Evolutionary conservation across 2,329 filamentous ascomycete genomes (phyloP), one percentile per base, ranked within the genome.

Genomic region (Ophiosphaerella narmari): DNA sequence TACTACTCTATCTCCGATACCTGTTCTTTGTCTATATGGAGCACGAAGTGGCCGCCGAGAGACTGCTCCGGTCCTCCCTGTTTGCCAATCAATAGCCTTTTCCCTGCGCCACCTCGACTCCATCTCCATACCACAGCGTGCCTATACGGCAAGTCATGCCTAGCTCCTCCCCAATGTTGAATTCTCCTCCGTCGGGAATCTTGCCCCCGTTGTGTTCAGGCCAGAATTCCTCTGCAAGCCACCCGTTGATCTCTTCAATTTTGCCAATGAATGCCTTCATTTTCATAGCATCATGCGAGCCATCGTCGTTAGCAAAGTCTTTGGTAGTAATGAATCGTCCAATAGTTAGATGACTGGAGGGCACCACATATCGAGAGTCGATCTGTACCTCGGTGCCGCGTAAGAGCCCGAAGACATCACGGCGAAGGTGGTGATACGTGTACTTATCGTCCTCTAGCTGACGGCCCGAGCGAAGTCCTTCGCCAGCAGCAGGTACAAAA

Each of bases 361-460:
- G 92, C 2, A 96, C 90, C 21, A 92, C 86, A 70, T 97, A 97
- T 49, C 93, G 81, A 44, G 89, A 90, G 18, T 81, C 87, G 31
- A 96, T 81, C 13, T 81, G 75, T n/a, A 93, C 78, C 1, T 89
- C 89, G 0, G 85, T 80, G 3, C 75, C 76, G 39, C 78, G 76
- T 3, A 84, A 82, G 23, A 84, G 76, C 41, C 82, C 78, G 69
- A 87, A 94, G 11, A 95, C 70, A 67, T 96, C 91, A 4, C 87
- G 82, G 2, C 93, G 86, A 7, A 97, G 83, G 72, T 97, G 93
- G 68, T 97, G 93, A 71, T 97, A 97, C 0, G 89, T 92, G 74
- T 90, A 97, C 1, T 60, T 66, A 59, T 94, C 88, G 14, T 83
- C 80, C 34, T 80, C 65, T 1, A 46, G 39, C 2, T 60, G 74